Conservation (phyloP, 805 yeast genomes). For the Myxozyma vanderwaltii region DNA sequence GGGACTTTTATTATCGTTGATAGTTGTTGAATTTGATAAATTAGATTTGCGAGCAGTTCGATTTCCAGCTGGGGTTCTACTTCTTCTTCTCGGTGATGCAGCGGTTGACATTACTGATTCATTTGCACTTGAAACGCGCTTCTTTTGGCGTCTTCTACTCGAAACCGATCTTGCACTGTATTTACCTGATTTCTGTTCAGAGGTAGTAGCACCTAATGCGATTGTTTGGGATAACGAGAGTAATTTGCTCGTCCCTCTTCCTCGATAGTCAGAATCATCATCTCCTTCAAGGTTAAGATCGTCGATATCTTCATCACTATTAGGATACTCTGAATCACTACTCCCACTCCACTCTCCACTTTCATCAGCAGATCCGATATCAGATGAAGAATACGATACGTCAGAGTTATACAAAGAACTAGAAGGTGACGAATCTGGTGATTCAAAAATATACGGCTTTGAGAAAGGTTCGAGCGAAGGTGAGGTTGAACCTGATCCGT, state of each 20-base stretch:
- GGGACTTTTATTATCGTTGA: not conserved
- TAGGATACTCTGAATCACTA: not conserved
- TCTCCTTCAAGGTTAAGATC: conserved; percentile 8
- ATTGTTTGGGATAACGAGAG: conserved; percentile 8
- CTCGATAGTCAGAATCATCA: not conserved
- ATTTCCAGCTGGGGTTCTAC: conserved; percentile 16
- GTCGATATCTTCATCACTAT: conserved; percentile 17
- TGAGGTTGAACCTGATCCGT: conserved; percentile 12
- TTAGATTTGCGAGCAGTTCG: conserved; percentile 10
- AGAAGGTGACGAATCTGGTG: conserved; percentile 21
- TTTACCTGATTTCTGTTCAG: not conserved
- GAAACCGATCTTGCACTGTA: not conserved
- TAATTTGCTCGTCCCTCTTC: not conserved
- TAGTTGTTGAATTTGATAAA: conserved; percentile 13
- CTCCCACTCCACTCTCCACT: conserved; percentile 4
- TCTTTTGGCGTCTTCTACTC: not conserved
- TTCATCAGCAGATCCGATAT: conserved; percentile 9
- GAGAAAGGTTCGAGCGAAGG: conserved; percentile 17
- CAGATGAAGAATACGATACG: conserved; percentile 14
- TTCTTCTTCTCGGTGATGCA: conserved; percentile 1
- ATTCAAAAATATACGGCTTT: conserved; percentile 13
- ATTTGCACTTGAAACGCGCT: not conserved
- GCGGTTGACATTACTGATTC: conserved; percentile 4
- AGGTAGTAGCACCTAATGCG: conserved; percentile 2
- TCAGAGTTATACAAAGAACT: conserved; percentile 18